Evolutionary conservation across 805 yeast species (phyloP).

Genomic region (Blastobotrys peoriensis): DNA sequence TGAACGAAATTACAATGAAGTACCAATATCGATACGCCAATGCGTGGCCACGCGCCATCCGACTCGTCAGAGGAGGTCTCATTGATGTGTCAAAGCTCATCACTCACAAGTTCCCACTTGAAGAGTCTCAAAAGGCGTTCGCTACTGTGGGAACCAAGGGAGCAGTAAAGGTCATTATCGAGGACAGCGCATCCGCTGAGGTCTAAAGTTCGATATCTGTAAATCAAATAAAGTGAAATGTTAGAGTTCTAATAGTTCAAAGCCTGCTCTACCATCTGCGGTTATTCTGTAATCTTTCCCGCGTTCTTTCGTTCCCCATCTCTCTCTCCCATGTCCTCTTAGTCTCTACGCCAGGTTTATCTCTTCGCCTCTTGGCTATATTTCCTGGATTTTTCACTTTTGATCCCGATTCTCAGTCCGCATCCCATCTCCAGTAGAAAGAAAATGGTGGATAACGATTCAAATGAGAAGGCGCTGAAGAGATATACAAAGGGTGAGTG

Average conservation of each 20-base stretch:
- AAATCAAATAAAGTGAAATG: too few relatives aligned
- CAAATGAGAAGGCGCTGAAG: conserved; percentile 11
- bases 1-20: conserved; percentile 46
- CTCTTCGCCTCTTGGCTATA: too few relatives aligned
- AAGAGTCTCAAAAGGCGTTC: conserved; percentile 45
- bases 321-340: too few relatives aligned
- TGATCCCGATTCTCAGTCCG: too few relatives aligned
- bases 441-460: conserved; percentile 10
- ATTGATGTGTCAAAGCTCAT: conserved; percentile 42
- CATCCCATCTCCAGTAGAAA: too few relatives aligned
- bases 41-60: conserved; percentile 53
- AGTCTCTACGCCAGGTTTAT: too few relatives aligned
- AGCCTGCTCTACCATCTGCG: too few relatives aligned
- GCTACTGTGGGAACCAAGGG: conserved; percentile 34
- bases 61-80: conserved; percentile 37
- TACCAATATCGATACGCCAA: conserved; percentile 50
- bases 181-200: conserved; percentile 31
- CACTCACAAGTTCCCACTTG: conserved; percentile 44
- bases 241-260: too few relatives aligned
- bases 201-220: too few relatives aligned
- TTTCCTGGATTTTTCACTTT: too few relatives aligned
- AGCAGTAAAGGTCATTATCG: conserved; percentile 43
- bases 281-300: too few relatives aligned
- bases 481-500: conserved; percentile 19
- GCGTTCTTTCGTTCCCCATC: too few relatives aligned